Evolutionary conservation across 2,329 filamentous ascomycete species (phyloP), one percentile per base, ranked within the genome.

Genomic region (Davidsoniella australis): DNA sequence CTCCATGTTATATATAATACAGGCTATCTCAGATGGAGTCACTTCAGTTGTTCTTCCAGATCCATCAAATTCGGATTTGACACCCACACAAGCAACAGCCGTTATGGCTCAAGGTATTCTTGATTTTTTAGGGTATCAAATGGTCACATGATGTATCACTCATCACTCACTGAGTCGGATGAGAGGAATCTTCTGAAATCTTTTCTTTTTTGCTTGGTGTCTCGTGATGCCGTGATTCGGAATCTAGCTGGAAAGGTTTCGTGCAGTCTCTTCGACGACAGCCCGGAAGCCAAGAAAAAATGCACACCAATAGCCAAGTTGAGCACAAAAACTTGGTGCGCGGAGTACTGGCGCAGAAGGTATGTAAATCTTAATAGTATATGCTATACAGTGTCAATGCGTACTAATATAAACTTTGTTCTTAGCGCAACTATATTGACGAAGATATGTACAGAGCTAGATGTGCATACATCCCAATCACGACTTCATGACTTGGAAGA

Each of bases 181-280:
- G 51, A 53, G 3, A 41, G 18, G n/a, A 49, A 48, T 41, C 43
- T 53, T 12, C 44, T 49, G 33, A 49, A 42, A 40, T 66, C 70
- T 0, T 71, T 78, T 50, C 60, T 77, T 17, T 68, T 70, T 8
- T 76, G 72, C 54, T 64, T 76, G 39, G 60, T 76, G 37, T 75
- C 72, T 0, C 60, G 69, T 7, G 68, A 76, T 47, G 63, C 70
- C 36, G 63, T 64, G 1, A 64, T 77, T 36, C 64, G 74, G 36
- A 63, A 62, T 41, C 63, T 72, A 16, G 71, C 73, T 5, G 64
- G 65, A 4, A 59, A 62, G 9, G 66, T 77, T 8, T 68, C 69
- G 2, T 67, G 65, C 50, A 66, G 65, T 41, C 61, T 77, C n/a
- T 68, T 76, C 50, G 58, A 63, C 2, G 61, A 63, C 10, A 45